These are phyloP conservation scores for Pythium scleroteichum DNA, from an alignment of 352 stramenopile species.

Conservation along the genomic window DNA sequence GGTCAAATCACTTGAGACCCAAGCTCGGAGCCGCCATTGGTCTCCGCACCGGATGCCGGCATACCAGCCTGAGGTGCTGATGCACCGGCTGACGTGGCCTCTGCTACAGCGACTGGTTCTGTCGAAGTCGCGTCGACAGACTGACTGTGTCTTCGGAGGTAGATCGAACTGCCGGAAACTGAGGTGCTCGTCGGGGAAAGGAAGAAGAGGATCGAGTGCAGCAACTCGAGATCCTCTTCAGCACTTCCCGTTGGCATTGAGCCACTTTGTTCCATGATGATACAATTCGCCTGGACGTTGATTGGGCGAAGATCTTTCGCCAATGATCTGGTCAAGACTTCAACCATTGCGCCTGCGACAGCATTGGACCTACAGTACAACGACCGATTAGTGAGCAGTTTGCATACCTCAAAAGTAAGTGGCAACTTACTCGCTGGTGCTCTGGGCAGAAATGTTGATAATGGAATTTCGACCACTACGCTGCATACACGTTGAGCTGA, in stretches of 20 bases:
- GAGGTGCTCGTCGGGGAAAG: slow-evolving; percentile 48
- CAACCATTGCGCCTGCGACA: slow-evolving; percentile 20
- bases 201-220: slow-evolving; percentile 64
- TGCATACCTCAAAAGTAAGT: not conserved
- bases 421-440: slow-evolving; percentile 19
- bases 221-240: slow-evolving; percentile 28
- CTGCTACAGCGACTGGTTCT: not conserved
- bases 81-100: not conserved
- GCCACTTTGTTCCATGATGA: slow-evolving; percentile 37
- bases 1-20: slow-evolving; percentile 13
- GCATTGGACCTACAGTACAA: slow-evolving; percentile 7
- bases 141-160: slow-evolving; percentile 2
- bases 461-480: slow-evolving; percentile 21
- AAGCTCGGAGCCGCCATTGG: not conserved
- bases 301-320: slow-evolving; percentile 37
- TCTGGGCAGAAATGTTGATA: slow-evolving; percentile 33
- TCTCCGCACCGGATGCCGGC: not conserved
- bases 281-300: slow-evolving; percentile 58
- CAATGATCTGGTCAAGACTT: slow-evolving; percentile 45
- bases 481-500: slow-evolving; percentile 32
- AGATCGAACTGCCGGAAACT: slow-evolving; percentile 59
- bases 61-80: not conserved
- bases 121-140: not conserved
- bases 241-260: not conserved
- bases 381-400: not conserved